These are phyloP conservation scores for Parasarocladium wereldwijsianum DNA, from an alignment of 2,329 filamentous ascomycete species.

Conservation along the genomic window DNA sequence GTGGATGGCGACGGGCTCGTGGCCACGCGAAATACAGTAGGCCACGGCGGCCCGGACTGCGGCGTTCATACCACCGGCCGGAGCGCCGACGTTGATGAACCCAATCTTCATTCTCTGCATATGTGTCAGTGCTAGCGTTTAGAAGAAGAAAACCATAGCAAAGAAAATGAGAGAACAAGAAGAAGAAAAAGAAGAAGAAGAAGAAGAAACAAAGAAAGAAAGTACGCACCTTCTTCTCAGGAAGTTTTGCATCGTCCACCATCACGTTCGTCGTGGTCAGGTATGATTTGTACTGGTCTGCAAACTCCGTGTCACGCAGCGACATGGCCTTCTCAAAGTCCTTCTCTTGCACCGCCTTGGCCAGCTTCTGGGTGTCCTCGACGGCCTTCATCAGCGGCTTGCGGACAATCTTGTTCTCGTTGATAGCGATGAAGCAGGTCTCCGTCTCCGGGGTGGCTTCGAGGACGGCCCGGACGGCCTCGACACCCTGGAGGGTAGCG, in stretches of 20 bases:
- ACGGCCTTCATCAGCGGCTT: slow-evolving; percentile 86
- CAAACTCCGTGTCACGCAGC: slow-evolving; percentile 83
- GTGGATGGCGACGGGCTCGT: slow-evolving; percentile 83
- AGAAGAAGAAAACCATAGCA: background rate
- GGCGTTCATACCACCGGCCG: slow-evolving; percentile 95
- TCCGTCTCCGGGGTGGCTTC: slow-evolving; percentile 80
- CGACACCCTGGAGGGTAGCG: slow-evolving; percentile 81
- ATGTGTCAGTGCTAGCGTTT: slow-evolving; percentile 13
- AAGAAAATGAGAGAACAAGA: background rate
- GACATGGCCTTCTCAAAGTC: slow-evolving; percentile 81
- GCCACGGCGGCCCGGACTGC: slow-evolving; percentile 86
- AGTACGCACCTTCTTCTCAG: slow-evolving; percentile 50
- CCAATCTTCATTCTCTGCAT: slow-evolving; percentile 73
- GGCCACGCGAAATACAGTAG: slow-evolving; percentile 84
- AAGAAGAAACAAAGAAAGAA: background rate
- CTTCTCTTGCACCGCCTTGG: slow-evolving; percentile 66
- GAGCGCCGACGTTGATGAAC: slow-evolving; percentile 92
- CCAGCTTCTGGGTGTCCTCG: slow-evolving; percentile 68
- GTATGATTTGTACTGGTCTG: slow-evolving; percentile 82
- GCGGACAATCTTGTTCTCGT: slow-evolving; percentile 92
- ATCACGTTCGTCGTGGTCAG: slow-evolving; percentile 78
- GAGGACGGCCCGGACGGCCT: slow-evolving; percentile 82
- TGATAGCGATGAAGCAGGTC: slow-evolving; percentile 90
- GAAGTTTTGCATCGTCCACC: slow-evolving; percentile 50
- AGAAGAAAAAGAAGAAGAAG: slow-evolving; percentile 1